Evolutionary conservation across 2,329 filamentous ascomycete genomes (phyloP).

Genomic region (Aschersonia sp.): DNA sequence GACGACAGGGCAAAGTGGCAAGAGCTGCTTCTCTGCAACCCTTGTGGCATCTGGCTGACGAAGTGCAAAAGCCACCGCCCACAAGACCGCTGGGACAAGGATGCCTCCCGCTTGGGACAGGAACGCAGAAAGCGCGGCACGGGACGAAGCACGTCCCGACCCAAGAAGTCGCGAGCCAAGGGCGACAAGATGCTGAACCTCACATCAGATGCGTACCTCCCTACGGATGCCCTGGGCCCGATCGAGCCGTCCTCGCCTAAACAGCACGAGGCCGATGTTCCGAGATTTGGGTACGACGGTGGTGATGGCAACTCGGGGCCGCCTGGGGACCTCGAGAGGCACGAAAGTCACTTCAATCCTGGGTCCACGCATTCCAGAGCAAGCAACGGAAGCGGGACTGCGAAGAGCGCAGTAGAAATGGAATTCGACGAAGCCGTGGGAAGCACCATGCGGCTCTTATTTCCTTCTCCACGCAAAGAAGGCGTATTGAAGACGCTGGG

Average conservation of each 20-base stretch:
- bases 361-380: conserved; percentile 39
- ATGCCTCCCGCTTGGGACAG: conserved; percentile 34
- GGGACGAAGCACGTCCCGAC: conserved; percentile 22
- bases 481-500: conserved; percentile 46
- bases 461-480: conserved; percentile 60
- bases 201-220: conserved; percentile 38
- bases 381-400: conserved; percentile 39
- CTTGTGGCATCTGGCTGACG: conserved; percentile 87
- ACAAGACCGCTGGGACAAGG: conserved; percentile 65
- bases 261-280: conserved; percentile 5
- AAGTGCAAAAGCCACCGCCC: conserved; percentile 81
- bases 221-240: conserved; percentile 37
- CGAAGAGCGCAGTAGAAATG: conserved; percentile 39
- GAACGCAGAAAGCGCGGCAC: conserved; percentile 33
- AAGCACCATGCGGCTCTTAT: conserved; percentile 54
- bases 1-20: conserved; percentile 55
- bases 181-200: conserved; percentile 27
- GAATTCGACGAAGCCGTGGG: conserved; percentile 34
- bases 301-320: neutral
- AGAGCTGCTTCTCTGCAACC: conserved; percentile 75
- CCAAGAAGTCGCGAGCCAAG: conserved; percentile 35
- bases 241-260: conserved; percentile 23
- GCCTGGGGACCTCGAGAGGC: conserved; percentile 4
- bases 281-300: conserved; percentile 5
- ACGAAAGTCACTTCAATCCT: conserved; percentile 11